Conservation (phyloP, 192 early-diverging fungal genomes). For the Oehlia diaphana region DNA sequence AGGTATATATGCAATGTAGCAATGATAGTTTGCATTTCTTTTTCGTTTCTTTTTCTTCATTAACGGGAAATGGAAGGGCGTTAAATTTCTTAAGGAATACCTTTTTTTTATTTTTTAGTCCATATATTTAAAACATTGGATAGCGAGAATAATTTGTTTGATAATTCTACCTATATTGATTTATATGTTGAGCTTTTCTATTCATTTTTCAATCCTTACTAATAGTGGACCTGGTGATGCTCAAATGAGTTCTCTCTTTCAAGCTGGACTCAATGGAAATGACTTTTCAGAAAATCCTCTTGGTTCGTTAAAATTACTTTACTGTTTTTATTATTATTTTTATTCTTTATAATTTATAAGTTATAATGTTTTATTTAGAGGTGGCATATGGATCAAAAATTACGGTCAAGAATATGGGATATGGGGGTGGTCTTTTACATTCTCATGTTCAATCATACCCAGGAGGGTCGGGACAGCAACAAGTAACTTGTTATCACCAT, state of each 20-base stretch:
- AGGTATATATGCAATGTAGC: conserved; percentile 24
- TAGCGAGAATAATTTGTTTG: conserved; percentile 73
- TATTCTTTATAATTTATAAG: not conserved
- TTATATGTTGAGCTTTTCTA: conserved; percentile 79
- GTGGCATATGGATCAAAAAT: conserved; percentile 88
- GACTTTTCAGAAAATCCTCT: conserved; percentile 79
- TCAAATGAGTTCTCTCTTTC: conserved; percentile 97
- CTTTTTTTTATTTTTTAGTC: conserved; percentile 28
- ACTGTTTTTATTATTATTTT: not conserved
- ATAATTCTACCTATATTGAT: conserved; percentile 81
- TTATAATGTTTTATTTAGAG: conserved; percentile 49
- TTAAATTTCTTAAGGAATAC: conserved; percentile 16
- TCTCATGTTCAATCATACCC: conserved; percentile 92
- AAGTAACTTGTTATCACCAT: conserved; percentile 93
- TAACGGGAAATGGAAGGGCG: not conserved
- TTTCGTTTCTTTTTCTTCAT: not conserved
- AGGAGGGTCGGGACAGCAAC: conserved; percentile 90
- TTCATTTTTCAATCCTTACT: conserved; percentile 88
- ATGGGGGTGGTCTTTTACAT: conserved; percentile 89
- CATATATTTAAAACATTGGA: conserved; percentile 79
- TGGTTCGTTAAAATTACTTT: conserved; percentile 41
- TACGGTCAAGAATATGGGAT: conserved; percentile 82
- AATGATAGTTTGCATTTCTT: not conserved
- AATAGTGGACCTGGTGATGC: conserved; percentile 85
- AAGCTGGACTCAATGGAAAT: conserved; percentile 83